phyloP scores from a whole-genome alignment of 192 early-diverging fungal genomes.

The Anaeromyces robustus region DNA sequence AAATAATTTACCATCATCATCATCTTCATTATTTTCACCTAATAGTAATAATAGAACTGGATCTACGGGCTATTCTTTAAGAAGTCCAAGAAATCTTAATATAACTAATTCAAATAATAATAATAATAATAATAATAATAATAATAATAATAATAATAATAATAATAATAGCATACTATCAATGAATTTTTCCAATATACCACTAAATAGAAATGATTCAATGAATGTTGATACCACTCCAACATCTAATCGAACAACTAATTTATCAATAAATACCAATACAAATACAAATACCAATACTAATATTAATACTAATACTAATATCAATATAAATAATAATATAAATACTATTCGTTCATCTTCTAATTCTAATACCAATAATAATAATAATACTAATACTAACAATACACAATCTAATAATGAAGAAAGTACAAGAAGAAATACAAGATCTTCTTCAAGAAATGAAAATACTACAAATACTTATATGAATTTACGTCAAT shows the following conservation, averaged over 20 bases:
- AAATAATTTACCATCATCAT: no score
- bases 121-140: not conserved
- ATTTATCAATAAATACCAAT: not conserved
- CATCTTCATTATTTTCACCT: no score
- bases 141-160: no score
- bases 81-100: not conserved
- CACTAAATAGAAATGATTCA: no score
- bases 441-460: not conserved
- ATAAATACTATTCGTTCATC: no score
- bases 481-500: constrained; percentile 15
- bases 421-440: not conserved
- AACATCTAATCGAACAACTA: not conserved
- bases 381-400: not conserved
- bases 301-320: not conserved
- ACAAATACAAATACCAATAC: not conserved
- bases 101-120: not conserved
- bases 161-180: no score
- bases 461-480: constrained; percentile 14
- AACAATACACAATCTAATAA: not conserved
- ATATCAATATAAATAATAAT: no score
- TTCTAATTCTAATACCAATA: not conserved
- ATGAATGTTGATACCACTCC: not conserved
- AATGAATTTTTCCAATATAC: no score
- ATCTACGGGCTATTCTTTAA: not conserved
- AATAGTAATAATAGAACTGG: not conserved